phyloP scores from a whole-genome alignment of 2,329 filamentous ascomycete genomes.

The Aspergillus sergii region DNA sequence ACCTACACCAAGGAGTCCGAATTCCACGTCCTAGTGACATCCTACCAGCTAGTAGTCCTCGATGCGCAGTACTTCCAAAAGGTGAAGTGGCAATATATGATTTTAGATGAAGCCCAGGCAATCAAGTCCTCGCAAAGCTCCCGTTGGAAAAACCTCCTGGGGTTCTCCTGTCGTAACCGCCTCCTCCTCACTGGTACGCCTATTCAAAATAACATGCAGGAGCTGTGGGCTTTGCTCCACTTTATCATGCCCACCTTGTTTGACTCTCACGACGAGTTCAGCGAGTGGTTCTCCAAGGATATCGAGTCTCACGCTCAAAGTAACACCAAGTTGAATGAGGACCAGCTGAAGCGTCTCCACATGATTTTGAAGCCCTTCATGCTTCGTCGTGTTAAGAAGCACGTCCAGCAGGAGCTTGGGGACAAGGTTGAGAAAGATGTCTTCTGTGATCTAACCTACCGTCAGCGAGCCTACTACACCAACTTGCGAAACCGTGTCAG shows the following conservation, averaged over 20 bases:
- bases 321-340: conserved; percentile 99
- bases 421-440: conserved; percentile 98
- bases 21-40: conserved; percentile 95
- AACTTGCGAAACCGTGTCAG: conserved; percentile 96
- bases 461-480: conserved; percentile 89
- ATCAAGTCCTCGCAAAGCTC: conserved; percentile 98
- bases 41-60: conserved; percentile 94
- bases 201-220: conserved; percentile 99
- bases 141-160: conserved; percentile 91
- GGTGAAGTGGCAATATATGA: conserved; percentile 99
- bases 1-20: conserved; percentile 91
- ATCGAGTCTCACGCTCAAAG: conserved; percentile 98
- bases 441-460: conserved; percentile 95
- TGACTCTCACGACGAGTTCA: conserved; percentile 60
- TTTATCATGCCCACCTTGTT: conserved; percentile 99
- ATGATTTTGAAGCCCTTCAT: conserved; percentile 99
- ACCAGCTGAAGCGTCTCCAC: conserved; percentile 92
- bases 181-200: conserved; percentile 93
- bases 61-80: conserved; percentile 98
- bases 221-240: conserved; percentile 94
- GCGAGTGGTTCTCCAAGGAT: conserved; percentile 57
- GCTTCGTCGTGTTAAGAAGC: conserved; percentile 99
- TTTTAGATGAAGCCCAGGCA: conserved; percentile 95
- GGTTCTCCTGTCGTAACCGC: conserved; percentile 93
- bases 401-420: conserved; percentile 96